Evolutionary conservation across 2,329 filamentous ascomycete genomes (phyloP), one percentile per base, ranked within the genome.

Genomic region (Cordyceps pruinosa): DNA sequence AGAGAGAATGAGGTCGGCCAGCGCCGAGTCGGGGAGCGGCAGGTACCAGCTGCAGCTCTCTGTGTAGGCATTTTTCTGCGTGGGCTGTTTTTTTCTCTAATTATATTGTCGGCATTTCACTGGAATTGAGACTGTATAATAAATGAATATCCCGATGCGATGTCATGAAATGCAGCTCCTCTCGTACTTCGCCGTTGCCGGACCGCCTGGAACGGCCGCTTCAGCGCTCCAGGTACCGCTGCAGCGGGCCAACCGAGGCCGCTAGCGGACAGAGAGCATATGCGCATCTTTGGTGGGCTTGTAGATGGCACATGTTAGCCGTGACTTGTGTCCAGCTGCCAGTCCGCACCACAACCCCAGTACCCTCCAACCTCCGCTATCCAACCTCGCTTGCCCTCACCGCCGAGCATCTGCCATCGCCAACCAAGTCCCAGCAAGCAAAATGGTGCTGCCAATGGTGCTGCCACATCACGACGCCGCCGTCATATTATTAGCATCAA

Each of bases 191-290:
- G n/a, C n/a, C n/a, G n/a, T 12, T 35, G 7, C 34, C 15, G 9
- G 34, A 35, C 34, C 7, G 34, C 13, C 17, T 8, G 8, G n/a
- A n/a, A n/a, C n/a, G n/a, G n/a, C n/a, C 21, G 37, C 37, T 39
- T 8, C 37, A 19, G 37, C n/a, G 7, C 15, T 17, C 37, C 2
- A 32, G 28, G 28, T 32, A 32, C 28, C 28, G 10, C 35, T 37
- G 19, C 12, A 32, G 48, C 45, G 51, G 52, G 52, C 49, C 51
- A 53, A 26, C 61, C 62, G 61, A 63, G 62, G 62, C 59, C 59
- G 56, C 56, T 57, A 54, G 28, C 21, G 9, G 21, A 21, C 25
- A 47, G 23, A 26, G 25, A 41, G 15, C 23, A 50, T 49, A 49
- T 49, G 39, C 44, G 23, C 34, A 28, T 37, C 23, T 30, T 57